Conservation (phyloP, 1,284 basidiomycete genomes). For the Ceratobasidium sp. region DNA sequence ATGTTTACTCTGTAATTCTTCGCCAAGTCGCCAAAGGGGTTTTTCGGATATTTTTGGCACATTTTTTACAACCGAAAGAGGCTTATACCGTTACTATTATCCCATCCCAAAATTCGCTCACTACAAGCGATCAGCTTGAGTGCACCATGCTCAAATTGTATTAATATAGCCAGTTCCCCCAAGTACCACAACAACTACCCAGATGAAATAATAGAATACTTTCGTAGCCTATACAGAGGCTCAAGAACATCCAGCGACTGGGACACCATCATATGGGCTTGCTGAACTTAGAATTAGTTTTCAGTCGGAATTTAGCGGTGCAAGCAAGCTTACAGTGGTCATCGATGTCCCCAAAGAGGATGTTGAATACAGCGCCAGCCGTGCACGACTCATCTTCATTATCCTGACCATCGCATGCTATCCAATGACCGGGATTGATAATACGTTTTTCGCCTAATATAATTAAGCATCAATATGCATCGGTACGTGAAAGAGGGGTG, state of each 20-base stretch:
- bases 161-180: neutral
- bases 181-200: neutral
- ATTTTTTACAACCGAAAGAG: no score
- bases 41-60: no score
- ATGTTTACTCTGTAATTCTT: no score
- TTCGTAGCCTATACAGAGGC: neutral
- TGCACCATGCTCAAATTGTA: no score
- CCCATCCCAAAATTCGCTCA: no score
- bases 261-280: neutral
- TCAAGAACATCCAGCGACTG: neutral
- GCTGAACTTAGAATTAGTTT: neutral
- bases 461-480: conserved; percentile 27
- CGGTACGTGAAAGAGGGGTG: no score
- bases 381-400: conserved; percentile 43
- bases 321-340: conserved; percentile 44
- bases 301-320: neutral
- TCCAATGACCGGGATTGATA: conserved; percentile 21
- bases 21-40: no score
- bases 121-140: no score
- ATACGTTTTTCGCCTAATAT: conserved; percentile 42
- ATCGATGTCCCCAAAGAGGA: conserved; percentile 42
- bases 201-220: neutral
- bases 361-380: conserved; percentile 46
- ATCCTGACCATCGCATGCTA: conserved; percentile 36
- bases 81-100: no score